Evolutionary conservation across 352 stramenopile species (phyloP), one percentile per base, ranked within the genome.

Genomic region (Globisporangium camurandrum): DNA sequence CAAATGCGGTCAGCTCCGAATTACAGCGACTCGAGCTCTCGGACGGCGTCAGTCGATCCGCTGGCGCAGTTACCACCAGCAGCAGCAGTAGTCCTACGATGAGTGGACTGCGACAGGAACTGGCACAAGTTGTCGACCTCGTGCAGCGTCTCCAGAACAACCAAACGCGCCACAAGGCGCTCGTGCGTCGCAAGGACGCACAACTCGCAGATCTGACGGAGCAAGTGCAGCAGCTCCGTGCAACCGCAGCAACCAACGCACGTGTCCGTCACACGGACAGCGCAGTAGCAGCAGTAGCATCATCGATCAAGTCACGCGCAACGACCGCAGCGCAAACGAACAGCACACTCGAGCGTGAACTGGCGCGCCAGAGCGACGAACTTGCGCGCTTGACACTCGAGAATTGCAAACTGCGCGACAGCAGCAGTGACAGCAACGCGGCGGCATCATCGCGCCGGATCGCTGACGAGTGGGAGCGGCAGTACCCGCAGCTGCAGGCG

Each of bases 361-460:
- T 77, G 1, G 59, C 69, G 26, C 49, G 34, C 1, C 59, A 75
- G 58, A 61, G 49, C 34, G 41, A 63, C 24, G 66, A 80, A 57
- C 56, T 81, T 3, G 71, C 69, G 2, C 71, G 68, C 26, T 50
- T 90, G 22, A 69, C 62, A 40, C 38, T 84, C 40, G 74, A 85
- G 47, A 86, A 86, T 49, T 51, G 64, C 16, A 41, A 69, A 24
- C 51, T 84, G 42, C 62, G 62, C 51, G 63, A 71, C 19, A 33
- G 31, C 22, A 33, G 44, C 5, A 3, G 19, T 17, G 38, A 24
- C 4, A n/a, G n/a, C n/a, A n/a, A n/a, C n/a, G n/a, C n/a, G n/a
- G n/a, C n/a, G n/a, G 44, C 56, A 3, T n/a, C 40, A 1, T 57
- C 46, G 37, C 30, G 43, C 30, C 49, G 63, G 27, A 27, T 23